Evolutionary conservation across 2,329 filamentous ascomycete genomes (phyloP), one percentile per base, ranked within the genome.

Genomic region (Phaeosphaeriaceae sp.): DNA sequence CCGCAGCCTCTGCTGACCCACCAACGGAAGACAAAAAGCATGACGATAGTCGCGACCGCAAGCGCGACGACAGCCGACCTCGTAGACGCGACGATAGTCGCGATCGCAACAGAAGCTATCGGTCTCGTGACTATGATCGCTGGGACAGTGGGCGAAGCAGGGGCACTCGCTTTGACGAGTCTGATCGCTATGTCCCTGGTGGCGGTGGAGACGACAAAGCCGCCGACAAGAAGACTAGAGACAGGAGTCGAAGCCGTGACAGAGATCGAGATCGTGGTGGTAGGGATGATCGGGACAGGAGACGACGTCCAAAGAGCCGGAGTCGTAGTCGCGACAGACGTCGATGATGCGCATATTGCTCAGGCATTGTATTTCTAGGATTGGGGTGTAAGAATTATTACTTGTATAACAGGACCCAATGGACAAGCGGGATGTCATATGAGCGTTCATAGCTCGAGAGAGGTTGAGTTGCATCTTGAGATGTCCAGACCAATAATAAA

Each of bases 41-140:
- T 15, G 61, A 60, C 22, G 58, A 66, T 17, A 66, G 65, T 13
- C 64, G 63, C 31, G 61, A 81, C 7, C 71, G 66, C 15, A 68
- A 68, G 51, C 64, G 60, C 2, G 54, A 58, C 9, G 56, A 62
- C 24, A 66, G 63, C 25, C 65, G 64, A 44, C 78, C 80, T 40
- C 71, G 78, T 7, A 80, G 65, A 46, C 64, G 63, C 2, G 54
- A 61, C 41, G 71, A 78, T 11, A 80, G 82, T 24, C 71, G 77
- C 9, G 78, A 77, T 6, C 70, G 72, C 2, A 55, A 57, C n/a
- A 66, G 65, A 3, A 65, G 78, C 56, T 80, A 80, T 17, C 69
- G 79, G 7, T 78, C 79, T 17, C 73, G 79, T 2, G 79, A 82
- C 20, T 75, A 80, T 17, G 79, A 78, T 20, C 72, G 74, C 4